Base-by-base conservation (phyloP, 192 early-diverging fungal genomes). In the Podochytrium sp. region DNA sequence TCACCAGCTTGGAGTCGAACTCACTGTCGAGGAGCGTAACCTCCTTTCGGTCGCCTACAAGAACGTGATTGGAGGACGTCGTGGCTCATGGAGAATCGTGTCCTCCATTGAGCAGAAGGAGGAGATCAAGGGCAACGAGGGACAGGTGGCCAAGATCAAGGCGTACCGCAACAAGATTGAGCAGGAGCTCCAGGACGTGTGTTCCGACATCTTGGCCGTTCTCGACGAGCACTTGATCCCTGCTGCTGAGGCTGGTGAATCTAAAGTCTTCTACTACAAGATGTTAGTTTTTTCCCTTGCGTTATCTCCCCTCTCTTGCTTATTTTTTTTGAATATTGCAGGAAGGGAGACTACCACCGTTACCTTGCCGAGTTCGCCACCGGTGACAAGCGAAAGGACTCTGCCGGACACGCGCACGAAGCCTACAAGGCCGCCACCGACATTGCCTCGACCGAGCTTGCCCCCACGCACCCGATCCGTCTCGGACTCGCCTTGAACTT, bases 91-190 rank as follows among this genome's bases (percentile, higher is more conserved):
- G 96, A 89, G 96, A 83, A 98, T 99, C 80, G 95, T 98, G 16
- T 99, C 96, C 69, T 99, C 97, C 70, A 99, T 99, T 78, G 97
- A 99, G 86, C 92, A 95, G 84, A 99, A 98, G 94, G 97, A 99
- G 88, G 91, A 95, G 81, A 89, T 83, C 76, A 95, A 96, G 88
- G 95, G 94, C 70, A 96, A 97, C 82, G 84, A 88, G 50, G 79
- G 82, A 60, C 95, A 99, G 78, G 96, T 97, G 70, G 86, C 89
- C 72, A 91, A 93, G 85, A 96, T 98, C 86, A 93, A 93, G 87
- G 86, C 88, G 62, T 98, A 98, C 89, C 95, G 97, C 80, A 71
- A 84, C 76, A 96, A 93, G 87, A 97, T 99, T 67, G 97, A 99
- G 87, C 76, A 80, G 47, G 96, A 99, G 87, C 95, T 99, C 75